Conservation (phyloP, 2,329 filamentous ascomycete species). For the Colletotrichum cuscutae region DNA sequence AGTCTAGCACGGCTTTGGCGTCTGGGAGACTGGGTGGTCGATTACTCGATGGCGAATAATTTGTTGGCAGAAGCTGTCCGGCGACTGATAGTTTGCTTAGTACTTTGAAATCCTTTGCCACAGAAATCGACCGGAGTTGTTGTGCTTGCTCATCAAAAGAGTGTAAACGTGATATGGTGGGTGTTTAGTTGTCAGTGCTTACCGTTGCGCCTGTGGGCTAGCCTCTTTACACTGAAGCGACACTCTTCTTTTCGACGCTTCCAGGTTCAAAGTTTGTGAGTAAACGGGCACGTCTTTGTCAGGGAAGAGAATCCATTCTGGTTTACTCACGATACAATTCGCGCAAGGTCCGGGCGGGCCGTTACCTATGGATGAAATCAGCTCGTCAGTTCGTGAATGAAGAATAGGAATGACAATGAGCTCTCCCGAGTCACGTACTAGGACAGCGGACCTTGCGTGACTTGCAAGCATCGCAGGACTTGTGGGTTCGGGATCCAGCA, state of each 20-base stretch:
- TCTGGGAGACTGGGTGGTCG: neutral
- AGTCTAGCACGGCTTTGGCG: slow-evolving; percentile 17
- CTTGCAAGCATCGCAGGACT: slow-evolving; percentile 52
- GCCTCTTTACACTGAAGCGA: slow-evolving; percentile 40
- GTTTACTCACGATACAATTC: slow-evolving; percentile 41
- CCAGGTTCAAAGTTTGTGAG: slow-evolving; percentile 23
- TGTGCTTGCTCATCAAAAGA: neutral
- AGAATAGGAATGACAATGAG: neutral
- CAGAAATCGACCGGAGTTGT: neutral
- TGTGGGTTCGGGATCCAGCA: slow-evolving; percentile 35
- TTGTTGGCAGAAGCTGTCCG: slow-evolving; percentile 29
- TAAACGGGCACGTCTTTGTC: neutral
- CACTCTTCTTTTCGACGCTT: slow-evolving; percentile 32
- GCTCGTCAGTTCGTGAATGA: neutral
- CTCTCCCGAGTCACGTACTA: slow-evolving; percentile 40
- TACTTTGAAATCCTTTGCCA: neutral
- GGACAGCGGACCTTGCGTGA: slow-evolving; percentile 52
- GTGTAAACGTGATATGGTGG: neutral
- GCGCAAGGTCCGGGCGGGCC: slow-evolving; percentile 41
- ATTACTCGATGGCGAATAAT: slow-evolving; percentile 5
- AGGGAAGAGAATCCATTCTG: neutral
- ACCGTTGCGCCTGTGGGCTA: slow-evolving; percentile 40
- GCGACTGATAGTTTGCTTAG: slow-evolving; percentile 14
- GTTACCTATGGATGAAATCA: slow-evolving; percentile 1
- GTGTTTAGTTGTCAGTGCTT: neutral